Percentiles rank a stretch among this genome's conserved stretches.
Evolutionary conservation across 805 yeast genomes (phyloP).

Genomic region (Candida quercuum): DNA sequence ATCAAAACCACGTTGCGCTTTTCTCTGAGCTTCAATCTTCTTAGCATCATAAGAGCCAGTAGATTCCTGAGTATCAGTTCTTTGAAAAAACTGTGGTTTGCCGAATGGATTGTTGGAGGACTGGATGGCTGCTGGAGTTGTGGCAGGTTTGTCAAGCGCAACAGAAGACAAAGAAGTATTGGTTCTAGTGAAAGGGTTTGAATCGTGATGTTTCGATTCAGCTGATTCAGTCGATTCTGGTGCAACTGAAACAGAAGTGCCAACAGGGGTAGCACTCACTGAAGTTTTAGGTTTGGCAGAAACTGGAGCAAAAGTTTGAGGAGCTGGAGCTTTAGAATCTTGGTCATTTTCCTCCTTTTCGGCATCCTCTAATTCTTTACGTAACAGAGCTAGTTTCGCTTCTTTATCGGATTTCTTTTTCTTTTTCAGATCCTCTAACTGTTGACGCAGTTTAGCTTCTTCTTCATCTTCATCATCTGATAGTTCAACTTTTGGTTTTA

Average conservation of each 20-base stretch:
- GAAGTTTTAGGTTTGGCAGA: constrained; percentile 8
- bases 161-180: background rate
- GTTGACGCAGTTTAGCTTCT: constrained; percentile 45
- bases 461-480: constrained; percentile 44
- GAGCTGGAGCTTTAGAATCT: constrained; percentile 9
- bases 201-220: constrained; percentile 15
- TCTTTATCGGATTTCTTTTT: constrained; percentile 29
- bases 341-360: constrained; percentile 38
- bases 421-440: constrained; percentile 49
- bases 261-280: constrained; percentile 7
- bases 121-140: constrained; percentile 7
- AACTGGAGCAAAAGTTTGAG: constrained; percentile 18
- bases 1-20: constrained; percentile 53
- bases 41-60: constrained; percentile 41
- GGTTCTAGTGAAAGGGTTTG: constrained; percentile 23
- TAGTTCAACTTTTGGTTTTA: constrained; percentile 9
- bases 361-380: constrained; percentile 52
- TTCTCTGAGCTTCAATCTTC: constrained; percentile 66
- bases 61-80: constrained; percentile 15
- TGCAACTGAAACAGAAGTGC: constrained; percentile 13
- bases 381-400: constrained; percentile 31
- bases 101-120: constrained; percentile 53
- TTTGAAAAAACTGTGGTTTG: constrained; percentile 32
- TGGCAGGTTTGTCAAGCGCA: constrained; percentile 2
- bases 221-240: constrained; percentile 1